These are phyloP conservation scores for Cyanidioschyzon merolae DNA, from an alignment of 23 red algal genomes.

Conservation along the genomic window DNA sequence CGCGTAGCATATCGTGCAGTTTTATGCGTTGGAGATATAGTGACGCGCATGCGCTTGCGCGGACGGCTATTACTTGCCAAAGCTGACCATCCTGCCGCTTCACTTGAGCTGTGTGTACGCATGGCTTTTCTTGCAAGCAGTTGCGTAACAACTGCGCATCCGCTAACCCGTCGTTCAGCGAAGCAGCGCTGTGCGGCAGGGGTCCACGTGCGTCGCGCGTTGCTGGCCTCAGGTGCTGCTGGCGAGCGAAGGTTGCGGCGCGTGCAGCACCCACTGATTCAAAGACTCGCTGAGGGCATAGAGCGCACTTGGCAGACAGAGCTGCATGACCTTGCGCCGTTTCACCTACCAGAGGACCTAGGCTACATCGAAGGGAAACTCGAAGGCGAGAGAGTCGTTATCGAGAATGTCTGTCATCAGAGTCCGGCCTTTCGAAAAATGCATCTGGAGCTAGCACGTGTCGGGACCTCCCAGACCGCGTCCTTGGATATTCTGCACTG, in stretches of 20 bases:
- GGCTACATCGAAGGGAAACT: conserved; percentile 15
- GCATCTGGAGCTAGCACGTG: conserved; percentile 9
- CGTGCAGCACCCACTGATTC: neutral
- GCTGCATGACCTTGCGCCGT: neutral
- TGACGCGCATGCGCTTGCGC: too few relatives aligned
- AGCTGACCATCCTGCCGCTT: too few relatives aligned
- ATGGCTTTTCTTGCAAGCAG: too few relatives aligned
- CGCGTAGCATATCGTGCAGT: too few relatives aligned
- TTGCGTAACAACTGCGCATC: too few relatives aligned
- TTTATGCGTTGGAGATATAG: too few relatives aligned
- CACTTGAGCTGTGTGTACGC: too few relatives aligned
- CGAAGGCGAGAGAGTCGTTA: conserved; percentile 13
- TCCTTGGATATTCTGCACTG: conserved; percentile 15
- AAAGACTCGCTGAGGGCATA: neutral
- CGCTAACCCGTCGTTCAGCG: too few relatives aligned
- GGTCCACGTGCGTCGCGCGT: too few relatives aligned
- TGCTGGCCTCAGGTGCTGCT: neutral
- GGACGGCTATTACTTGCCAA: too few relatives aligned
- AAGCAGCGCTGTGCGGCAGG: too few relatives aligned
- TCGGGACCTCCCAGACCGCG: neutral
- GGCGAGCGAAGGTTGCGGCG: neutral
- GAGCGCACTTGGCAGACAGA: neutral
- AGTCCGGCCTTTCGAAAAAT: neutral
- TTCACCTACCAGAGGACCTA: conserved; percentile 1
- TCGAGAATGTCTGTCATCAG: conserved; percentile 5